A percentile compares a stretch with the other conserved stretches of the same genome.
These are phyloP conservation scores for Sclerotinia sclerotiorum DNA, from an alignment of 2,329 filamentous ascomycete species.

Conservation along the genomic window DNA sequence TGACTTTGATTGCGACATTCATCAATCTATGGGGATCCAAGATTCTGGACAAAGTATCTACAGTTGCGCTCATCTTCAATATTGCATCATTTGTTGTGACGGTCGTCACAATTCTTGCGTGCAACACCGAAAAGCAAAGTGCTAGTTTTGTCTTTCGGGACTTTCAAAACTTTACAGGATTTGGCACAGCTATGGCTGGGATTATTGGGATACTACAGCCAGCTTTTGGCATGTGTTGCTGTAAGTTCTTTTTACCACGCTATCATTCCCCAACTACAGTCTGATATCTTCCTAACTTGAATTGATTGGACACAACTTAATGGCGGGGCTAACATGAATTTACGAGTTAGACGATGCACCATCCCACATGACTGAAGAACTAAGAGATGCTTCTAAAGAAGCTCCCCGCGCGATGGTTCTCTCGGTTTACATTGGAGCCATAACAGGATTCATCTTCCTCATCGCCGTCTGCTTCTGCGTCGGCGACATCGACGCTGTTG, in stretches of 20 bases:
- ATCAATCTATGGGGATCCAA: slow-evolving; percentile 53
- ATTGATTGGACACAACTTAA: neutral
- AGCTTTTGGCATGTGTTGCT: slow-evolving; percentile 55
- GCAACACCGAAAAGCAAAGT: slow-evolving; percentile 54
- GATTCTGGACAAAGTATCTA: slow-evolving; percentile 52
- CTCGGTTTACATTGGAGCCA: slow-evolving; percentile 49
- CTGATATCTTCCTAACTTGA: neutral
- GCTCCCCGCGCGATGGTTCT: slow-evolving; percentile 51
- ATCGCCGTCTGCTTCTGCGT: slow-evolving; percentile 53
- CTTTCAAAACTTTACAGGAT: slow-evolving; percentile 56
- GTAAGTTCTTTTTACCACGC: slow-evolving; percentile 26
- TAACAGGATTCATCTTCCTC: slow-evolving; percentile 50
- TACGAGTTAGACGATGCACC: slow-evolving; percentile 44
- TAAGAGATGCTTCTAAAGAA: slow-evolving; percentile 51
- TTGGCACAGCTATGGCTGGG: slow-evolving; percentile 50
- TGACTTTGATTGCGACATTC: slow-evolving; percentile 47
- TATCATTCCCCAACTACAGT: neutral
- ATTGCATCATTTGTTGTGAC: slow-evolving; percentile 53
- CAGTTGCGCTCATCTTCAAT: slow-evolving; percentile 53
- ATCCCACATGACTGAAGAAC: slow-evolving; percentile 56
- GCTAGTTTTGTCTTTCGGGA: slow-evolving; percentile 55
- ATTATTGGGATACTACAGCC: slow-evolving; percentile 55
- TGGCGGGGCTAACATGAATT: slow-evolving; percentile 23
- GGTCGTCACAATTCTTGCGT: slow-evolving; percentile 52
- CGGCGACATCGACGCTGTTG: slow-evolving; percentile 47